Percentiles rank a stretch among this genome's conserved stretches.
Evolutionary conservation across 306 rosid species (phyloP).

Genomic region (Vigna mungo): DNA sequence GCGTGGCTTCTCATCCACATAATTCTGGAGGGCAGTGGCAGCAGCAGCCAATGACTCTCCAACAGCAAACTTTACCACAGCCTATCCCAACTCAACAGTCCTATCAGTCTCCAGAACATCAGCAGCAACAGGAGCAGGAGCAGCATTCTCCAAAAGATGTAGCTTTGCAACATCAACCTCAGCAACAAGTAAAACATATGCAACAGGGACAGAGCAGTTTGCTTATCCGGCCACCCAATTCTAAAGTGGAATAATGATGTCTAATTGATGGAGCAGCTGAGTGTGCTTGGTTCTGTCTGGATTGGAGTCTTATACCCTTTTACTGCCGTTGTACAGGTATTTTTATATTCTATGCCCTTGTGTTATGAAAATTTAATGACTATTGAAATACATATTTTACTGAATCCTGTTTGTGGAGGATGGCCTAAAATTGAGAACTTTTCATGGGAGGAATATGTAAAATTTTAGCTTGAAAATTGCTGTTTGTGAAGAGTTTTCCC

Average conservation of each 20-base stretch:
- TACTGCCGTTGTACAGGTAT: slow-evolving; percentile 91
- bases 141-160: slow-evolving; percentile 60
- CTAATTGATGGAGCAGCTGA: slow-evolving; percentile 59
- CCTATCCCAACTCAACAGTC: slow-evolving; percentile 65
- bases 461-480: slow-evolving; percentile 8
- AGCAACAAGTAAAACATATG: slow-evolving; percentile 65
- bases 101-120: slow-evolving; percentile 56
- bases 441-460: slow-evolving; percentile 1
- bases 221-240: slow-evolving; percentile 66
- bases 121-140: slow-evolving; percentile 53
- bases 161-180: slow-evolving; percentile 68
- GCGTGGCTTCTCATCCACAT: slow-evolving; percentile 72
- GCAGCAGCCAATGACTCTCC: slow-evolving; percentile 57
- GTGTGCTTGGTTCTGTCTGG: slow-evolving; percentile 55
- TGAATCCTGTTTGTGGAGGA: background rate
- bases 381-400: background rate
- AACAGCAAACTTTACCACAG: slow-evolving; percentile 64
- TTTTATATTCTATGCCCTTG: slow-evolving; percentile 32
- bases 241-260: slow-evolving; percentile 73
- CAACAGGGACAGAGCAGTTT: slow-evolving; percentile 73
- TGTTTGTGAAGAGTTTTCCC: background rate
- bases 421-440: background rate
- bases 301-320: slow-evolving; percentile 69
- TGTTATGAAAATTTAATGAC: slow-evolving; percentile 17
- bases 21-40: slow-evolving; percentile 77